Conservation (phyloP, 768 basidiomycete genomes). For the Rhizopogon roseolus region DNA sequence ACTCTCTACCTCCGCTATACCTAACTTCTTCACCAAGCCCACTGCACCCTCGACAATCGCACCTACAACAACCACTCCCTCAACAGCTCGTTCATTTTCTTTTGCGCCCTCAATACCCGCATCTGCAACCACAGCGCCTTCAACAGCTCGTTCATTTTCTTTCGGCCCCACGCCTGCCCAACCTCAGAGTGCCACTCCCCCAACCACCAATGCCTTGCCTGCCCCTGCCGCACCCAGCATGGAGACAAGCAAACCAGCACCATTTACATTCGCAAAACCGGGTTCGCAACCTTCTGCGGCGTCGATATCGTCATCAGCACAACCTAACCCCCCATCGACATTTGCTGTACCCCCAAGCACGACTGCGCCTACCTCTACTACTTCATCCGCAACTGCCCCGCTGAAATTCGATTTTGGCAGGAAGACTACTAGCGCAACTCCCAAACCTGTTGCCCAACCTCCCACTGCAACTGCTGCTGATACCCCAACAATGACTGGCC, state of each 20-base stretch:
- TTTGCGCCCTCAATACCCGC: not conserved
- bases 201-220: not conserved
- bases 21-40: slow-evolving; percentile 30
- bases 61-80: slow-evolving; percentile 3
- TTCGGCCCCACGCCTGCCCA: not conserved
- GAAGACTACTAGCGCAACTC: not conserved
- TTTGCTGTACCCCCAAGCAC: slow-evolving; percentile 10
- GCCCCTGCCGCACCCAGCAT: slow-evolving; percentile 1
- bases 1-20: slow-evolving; percentile 10
- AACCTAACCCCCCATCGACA: slow-evolving; percentile 14
- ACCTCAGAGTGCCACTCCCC: not conserved
- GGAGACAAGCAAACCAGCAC: slow-evolving; percentile 7
- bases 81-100: slow-evolving; percentile 3
- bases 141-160: slow-evolving; percentile 2
- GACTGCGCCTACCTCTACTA: slow-evolving; percentile 1
- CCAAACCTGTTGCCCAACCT: not conserved
- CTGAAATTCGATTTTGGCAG: slow-evolving; percentile 10
- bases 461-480: slow-evolving; percentile 1
- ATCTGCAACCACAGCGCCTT: slow-evolving; percentile 3
- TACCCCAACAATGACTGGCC: slow-evolving; percentile 8
- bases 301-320: not conserved
- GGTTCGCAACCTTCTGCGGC: slow-evolving; percentile 14
- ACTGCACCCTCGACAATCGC: slow-evolving; percentile 15
- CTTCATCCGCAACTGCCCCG: slow-evolving; percentile 7
- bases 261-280: slow-evolving; percentile 5